Evolutionary conservation across 768 basidiomycete species (phyloP).

Genomic region (Leccinum rimulosum): DNA sequence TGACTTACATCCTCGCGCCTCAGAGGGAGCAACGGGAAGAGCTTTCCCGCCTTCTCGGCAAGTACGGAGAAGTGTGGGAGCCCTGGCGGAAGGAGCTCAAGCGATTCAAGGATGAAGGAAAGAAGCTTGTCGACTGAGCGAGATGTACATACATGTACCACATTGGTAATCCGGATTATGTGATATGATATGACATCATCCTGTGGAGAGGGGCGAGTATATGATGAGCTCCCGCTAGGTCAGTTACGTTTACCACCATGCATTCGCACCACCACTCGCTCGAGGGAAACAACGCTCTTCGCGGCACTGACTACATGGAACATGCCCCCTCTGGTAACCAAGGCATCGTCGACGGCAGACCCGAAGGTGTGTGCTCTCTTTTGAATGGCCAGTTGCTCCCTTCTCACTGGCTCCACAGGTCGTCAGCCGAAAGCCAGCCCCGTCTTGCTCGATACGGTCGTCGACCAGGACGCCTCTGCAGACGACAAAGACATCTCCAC

Average conservation of each 20-base stretch:
- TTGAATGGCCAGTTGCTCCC: too few relatives aligned
- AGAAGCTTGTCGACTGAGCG: constrained; percentile 46
- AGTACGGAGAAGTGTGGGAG: constrained; percentile 85
- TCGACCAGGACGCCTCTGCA: constrained; percentile 34
- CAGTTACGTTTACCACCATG: constrained; percentile 5
- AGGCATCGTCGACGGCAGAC: constrained; percentile 22
- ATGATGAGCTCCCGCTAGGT: not conserved
- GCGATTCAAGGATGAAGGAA: constrained; percentile 71
- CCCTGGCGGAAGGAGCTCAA: constrained; percentile 81
- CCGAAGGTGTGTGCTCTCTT: constrained; percentile 9
- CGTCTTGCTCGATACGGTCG: constrained; percentile 27
- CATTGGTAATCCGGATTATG: not conserved
- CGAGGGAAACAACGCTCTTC: constrained; percentile 17
- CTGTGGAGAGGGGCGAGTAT: not conserved
- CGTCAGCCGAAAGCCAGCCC: constrained; percentile 14
- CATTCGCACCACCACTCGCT: constrained; percentile 22
- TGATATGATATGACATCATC: constrained; percentile 20
- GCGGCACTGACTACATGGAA: constrained; percentile 16
- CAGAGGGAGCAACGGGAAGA: constrained; percentile 86
- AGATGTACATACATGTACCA: not conserved
- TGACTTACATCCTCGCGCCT: constrained; percentile 1
- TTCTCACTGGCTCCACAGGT: constrained; percentile 4
- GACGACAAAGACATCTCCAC: constrained; percentile 5
- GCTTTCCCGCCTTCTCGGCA: constrained; percentile 65
- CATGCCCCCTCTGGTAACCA: constrained; percentile 11